Base-by-base conservation (phyloP, 768 basidiomycete genomes). In the Mycena filopes region DNA sequence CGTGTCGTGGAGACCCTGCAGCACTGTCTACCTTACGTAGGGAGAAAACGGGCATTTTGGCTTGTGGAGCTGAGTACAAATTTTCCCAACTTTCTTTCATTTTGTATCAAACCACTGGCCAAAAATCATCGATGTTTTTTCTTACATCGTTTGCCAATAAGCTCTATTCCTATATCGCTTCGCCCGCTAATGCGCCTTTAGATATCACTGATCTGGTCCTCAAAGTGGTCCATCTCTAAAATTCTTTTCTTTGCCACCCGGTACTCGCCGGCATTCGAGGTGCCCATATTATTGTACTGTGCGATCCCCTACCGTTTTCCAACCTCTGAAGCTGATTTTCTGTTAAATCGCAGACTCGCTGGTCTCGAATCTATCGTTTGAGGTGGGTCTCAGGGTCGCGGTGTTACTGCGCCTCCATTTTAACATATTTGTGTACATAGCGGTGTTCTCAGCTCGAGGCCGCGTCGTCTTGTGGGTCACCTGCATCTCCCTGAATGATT, bases 221-320 rank as follows among this genome's bases (percentile, higher is more conserved):
- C 62, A 43, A 50, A 50, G 29, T 64, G 57, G 58, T 55, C 67
- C 6, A 25, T 60, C 7, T 46, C 67, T 23, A 68, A 64, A 33
- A 25, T 59, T 33, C 67, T 68, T 11, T 68, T 60, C 38, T 60
- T 64, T 53, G 25, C 46, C 29, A 49, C 67, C 3, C 67, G 67
- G 20, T 68, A 68, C 48, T 64, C 67, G 43, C 67, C 67, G 38
- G 38, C 36, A 25, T 68, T 68, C 46, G 67, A 68, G 33, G 67
- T 68, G 2, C 67, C 67, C 23, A 26, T 68, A 3, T 28, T 63
- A 42, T 18, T 68, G 11, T 68, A 68, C 28, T 68, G 67, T 64
- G n/a, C 53, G 67, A n/a, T 21, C 11, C 7, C 23, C 23, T 18
- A 11, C 36, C 15, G 1, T 42, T 1, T 46, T n/a, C 23, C 28